Conservation (phyloP, 1,284 basidiomycete species). For the Sporisorium iseilematis-ciliati region DNA sequence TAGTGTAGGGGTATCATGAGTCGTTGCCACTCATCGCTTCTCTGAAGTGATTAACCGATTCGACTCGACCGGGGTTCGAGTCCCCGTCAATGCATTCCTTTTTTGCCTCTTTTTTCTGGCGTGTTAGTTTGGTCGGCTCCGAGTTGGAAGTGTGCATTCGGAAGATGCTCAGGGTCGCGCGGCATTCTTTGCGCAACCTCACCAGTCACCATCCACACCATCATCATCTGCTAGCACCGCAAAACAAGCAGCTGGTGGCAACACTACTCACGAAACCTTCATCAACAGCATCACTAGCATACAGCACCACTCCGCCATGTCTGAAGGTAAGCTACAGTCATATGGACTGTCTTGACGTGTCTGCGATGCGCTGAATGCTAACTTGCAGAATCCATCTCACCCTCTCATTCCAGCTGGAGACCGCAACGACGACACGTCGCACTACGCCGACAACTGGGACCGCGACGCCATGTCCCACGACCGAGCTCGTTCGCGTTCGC, state of each 20-base stretch:
- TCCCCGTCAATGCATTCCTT: constrained; percentile 57
- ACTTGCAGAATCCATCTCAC: not conserved
- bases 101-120: constrained; percentile 12
- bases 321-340: constrained; percentile 28
- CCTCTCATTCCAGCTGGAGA: constrained; percentile 17
- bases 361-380: not conserved
- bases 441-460: constrained; percentile 39
- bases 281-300: not conserved
- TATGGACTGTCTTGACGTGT: not conserved
- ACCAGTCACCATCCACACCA: not conserved
- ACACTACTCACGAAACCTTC: not conserved
- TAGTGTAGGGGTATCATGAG: constrained; percentile 57
- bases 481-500: constrained; percentile 46
- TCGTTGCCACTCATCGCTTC: constrained; percentile 49
- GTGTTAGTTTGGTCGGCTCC: constrained; percentile 20
- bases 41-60: constrained; percentile 24
- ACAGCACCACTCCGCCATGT: constrained; percentile 21
- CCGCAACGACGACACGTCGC: constrained; percentile 38
- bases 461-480: constrained; percentile 46
- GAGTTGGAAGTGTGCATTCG: not conserved
- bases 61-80: constrained; percentile 61
- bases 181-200: not conserved
- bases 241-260: not conserved
- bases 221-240: constrained; percentile 3
- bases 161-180: not conserved